A percentile compares a stretch with the other conserved stretches of the same genome.
Evolutionary conservation across 2,329 filamentous ascomycete species (phyloP).

Genomic region (Teratosphaeria zuluensis): DNA sequence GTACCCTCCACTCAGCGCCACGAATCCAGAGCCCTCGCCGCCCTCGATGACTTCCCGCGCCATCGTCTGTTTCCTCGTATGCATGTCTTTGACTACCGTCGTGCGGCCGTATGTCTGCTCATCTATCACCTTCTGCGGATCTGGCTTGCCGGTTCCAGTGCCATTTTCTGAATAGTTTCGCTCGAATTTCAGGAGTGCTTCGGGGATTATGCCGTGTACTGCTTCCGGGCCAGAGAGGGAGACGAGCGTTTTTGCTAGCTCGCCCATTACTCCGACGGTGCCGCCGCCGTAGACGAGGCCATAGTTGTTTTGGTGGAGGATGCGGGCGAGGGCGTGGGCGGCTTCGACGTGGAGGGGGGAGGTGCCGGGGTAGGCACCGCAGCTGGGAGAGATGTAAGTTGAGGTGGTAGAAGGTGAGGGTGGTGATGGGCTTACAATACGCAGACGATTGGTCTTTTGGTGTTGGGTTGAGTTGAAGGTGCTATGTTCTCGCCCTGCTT

Average conservation of each 20-base stretch:
- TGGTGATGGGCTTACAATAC: constrained; percentile 56
- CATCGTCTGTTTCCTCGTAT: constrained; percentile 91
- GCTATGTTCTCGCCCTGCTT: constrained; percentile 2
- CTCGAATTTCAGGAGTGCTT: constrained; percentile 72
- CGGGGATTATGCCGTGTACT: constrained; percentile 91
- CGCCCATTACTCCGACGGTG: constrained; percentile 91
- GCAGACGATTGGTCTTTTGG: constrained; percentile 46
- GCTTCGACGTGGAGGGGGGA: constrained; percentile 67
- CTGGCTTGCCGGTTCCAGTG: constrained; percentile 29
- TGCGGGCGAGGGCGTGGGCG: constrained; percentile 55
- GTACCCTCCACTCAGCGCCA: constrained; percentile 81
- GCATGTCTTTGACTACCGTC: constrained; percentile 90
- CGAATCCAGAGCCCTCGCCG: constrained; percentile 76
- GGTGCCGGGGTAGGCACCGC: constrained; percentile 40
- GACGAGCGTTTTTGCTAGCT: constrained; percentile 78
- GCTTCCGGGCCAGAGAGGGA: constrained; percentile 66
- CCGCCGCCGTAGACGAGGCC: constrained; percentile 78
- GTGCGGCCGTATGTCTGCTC: constrained; percentile 65
- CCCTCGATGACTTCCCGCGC: constrained; percentile 74
- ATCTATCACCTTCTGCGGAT: constrained; percentile 45
- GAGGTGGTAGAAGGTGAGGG: not conserved
- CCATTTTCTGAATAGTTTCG: constrained; percentile 42
- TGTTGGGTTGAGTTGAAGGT: not conserved
- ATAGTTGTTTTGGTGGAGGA: constrained; percentile 68
- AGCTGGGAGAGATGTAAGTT: not conserved